These are phyloP conservation scores for Shiraia sp. DNA, from an alignment of 2,329 filamentous ascomycete genomes.

Conservation along the genomic window DNA sequence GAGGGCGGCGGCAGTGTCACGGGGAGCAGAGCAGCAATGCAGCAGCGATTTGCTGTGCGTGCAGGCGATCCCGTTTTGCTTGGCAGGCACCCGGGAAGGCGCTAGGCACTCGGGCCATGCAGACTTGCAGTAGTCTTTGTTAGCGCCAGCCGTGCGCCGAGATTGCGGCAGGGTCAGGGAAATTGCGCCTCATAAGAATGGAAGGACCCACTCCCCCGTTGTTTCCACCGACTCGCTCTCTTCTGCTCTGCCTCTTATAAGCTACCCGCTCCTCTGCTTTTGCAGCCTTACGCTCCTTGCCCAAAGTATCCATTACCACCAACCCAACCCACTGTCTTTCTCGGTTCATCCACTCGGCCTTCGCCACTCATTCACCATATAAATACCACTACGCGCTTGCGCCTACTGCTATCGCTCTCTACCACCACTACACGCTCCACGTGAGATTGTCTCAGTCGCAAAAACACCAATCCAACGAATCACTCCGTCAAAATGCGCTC, in stretches of 20 bases:
- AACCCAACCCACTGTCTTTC: too few relatives aligned
- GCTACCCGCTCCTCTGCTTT: conserved; percentile 3
- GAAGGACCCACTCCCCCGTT: conserved; percentile 19
- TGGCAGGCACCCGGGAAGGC: conserved; percentile 1
- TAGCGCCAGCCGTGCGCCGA: conserved; percentile 18
- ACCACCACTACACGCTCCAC: background rate
- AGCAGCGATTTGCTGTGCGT: conserved; percentile 12
- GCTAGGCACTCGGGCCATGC: background rate
- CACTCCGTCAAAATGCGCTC: conserved; percentile 37
- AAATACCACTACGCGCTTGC: conserved; percentile 4
- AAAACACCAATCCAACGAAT: too few relatives aligned
- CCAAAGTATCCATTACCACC: conserved; percentile 11
- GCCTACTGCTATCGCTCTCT: background rate
- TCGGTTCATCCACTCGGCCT: conserved; percentile 10
- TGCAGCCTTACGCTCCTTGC: conserved; percentile 4
- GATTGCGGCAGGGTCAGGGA: conserved; percentile 28
- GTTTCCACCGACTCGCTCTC: conserved; percentile 22
- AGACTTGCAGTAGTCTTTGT: conserved; percentile 1
- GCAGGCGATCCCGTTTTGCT: conserved; percentile 1
- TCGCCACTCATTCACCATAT: conserved; percentile 8
- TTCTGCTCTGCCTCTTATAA: conserved; percentile 1
- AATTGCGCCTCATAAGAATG: conserved; percentile 30
- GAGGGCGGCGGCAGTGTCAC: too few relatives aligned
- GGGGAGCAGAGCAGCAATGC: too few relatives aligned
- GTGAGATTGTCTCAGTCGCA: conserved; percentile 1